Base-by-base conservation (phyloP, 2,329 filamentous ascomycete species). In the Aureobasidium sp. region DNA sequence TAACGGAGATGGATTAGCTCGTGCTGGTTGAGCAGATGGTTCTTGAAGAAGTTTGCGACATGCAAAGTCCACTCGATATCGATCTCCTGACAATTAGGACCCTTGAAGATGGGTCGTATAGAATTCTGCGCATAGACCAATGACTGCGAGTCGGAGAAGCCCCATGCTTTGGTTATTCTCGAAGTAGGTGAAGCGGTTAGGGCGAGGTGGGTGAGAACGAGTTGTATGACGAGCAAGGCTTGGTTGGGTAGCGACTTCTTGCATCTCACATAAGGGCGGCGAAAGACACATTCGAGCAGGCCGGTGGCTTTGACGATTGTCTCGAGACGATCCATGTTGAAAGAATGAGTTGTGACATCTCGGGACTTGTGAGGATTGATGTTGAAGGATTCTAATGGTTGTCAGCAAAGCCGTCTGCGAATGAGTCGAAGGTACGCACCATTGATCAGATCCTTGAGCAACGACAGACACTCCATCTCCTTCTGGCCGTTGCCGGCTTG, bases 31-130 rank as follows among this genome's bases (percentile, higher is more conserved):
- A 74, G 75, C 68, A 83, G 75, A 64, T 84, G 79, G 53, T 77
- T 76, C 50, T 77, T 77, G 72, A 82, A 84, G 73, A 83, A 83
- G 64, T 82, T 81, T 47, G 80, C 67, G 43, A 76, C 71, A 64
- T 82, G 76, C 5, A 82, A 67, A 2, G 78, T 57, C 76, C 77
- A 81, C 1, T 74, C 68, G 59, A 79, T 70, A 64, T 82, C 78
- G 56, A 83, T 66, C 1, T 73, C 64, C 3, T 69, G 61, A 36
- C 73, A 71, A 27, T 71, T 69, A 36, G 64, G 64, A 17, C 77
- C 78, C 10, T 59, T 46, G 65, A 79, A 82, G 6, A 83, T 69
- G 0, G 76, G 77, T 3, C 71, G 70, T 0, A 59, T 51, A 1
- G 64, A 64, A 1, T 70, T 66, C 5, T 71, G 66, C 13, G 69